These are phyloP conservation scores for Amylocystis lapponica DNA, from an alignment of 768 basidiomycete genomes.

Conservation along the genomic window DNA sequence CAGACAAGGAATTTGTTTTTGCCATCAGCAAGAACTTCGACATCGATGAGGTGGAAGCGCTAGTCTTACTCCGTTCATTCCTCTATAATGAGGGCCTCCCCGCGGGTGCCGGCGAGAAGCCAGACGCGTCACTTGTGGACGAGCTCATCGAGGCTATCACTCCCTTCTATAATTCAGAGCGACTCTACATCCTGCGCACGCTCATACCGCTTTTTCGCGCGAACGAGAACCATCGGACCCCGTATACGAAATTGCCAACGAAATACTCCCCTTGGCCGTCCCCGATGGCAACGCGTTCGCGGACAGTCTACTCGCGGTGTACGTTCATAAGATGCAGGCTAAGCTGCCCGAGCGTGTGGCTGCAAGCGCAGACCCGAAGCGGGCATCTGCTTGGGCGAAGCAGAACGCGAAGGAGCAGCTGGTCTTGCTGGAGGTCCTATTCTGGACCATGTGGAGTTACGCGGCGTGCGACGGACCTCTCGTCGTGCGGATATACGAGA, in stretches of 20 bases:
- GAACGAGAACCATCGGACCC: conserved; percentile 52
- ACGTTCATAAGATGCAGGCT: conserved; percentile 47
- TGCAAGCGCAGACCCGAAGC: conserved; percentile 43
- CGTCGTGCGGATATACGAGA: conserved; percentile 57
- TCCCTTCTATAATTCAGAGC: conserved; percentile 78
- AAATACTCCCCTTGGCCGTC: conserved; percentile 53
- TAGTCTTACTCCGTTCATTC: conserved; percentile 70
- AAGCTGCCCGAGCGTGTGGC: conserved; percentile 38
- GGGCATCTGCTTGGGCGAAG: conserved; percentile 64
- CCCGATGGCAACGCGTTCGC: conserved; percentile 64
- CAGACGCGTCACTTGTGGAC: conserved; percentile 42
- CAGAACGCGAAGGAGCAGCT: conserved; percentile 76
- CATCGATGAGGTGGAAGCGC: conserved; percentile 78
- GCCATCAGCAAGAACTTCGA: conserved; percentile 69
- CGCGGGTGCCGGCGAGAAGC: conserved; percentile 36
- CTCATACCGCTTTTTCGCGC: conserved; percentile 75
- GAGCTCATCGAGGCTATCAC: conserved; percentile 68
- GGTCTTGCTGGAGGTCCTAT: conserved; percentile 77
- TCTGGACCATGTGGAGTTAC: conserved; percentile 83
- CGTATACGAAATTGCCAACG: conserved; percentile 46
- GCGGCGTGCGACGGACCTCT: conserved; percentile 58
- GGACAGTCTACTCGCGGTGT: conserved; percentile 52
- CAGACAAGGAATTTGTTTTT: conserved; percentile 62
- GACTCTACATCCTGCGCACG: conserved; percentile 60
- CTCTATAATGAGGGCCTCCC: conserved; percentile 73